Percentiles rank a stretch among this genome's conserved stretches.
Conservation (phyloP, 257 asterid species). For the Craterostigma plantagineum region DNA sequence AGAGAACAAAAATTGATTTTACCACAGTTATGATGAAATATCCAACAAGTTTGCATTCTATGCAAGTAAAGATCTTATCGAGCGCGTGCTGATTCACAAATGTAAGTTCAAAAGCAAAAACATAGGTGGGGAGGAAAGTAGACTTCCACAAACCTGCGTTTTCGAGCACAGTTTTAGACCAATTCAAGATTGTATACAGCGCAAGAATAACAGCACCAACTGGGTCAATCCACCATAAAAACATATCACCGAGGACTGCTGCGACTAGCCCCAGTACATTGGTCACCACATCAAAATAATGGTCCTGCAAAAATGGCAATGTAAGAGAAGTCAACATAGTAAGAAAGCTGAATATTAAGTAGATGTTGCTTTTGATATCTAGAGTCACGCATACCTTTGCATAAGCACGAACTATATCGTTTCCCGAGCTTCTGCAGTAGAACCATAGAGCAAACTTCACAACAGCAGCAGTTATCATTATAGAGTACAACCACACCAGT, state of each 20-base stretch:
- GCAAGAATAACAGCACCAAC: conserved; percentile 77
- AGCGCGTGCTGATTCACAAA: too few relatives aligned
- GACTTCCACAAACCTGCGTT: conserved; percentile 45
- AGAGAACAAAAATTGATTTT: not conserved
- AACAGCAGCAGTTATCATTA: conserved; percentile 59
- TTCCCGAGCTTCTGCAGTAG: conserved; percentile 74
- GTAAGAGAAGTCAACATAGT: too few relatives aligned
- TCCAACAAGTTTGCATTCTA: too few relatives aligned
- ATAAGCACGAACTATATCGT: conserved; percentile 75
- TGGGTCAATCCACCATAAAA: conserved; percentile 89
- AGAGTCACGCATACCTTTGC: conserved; percentile 37
- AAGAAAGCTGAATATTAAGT: too few relatives aligned
- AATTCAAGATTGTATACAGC: conserved; percentile 56
- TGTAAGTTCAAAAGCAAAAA: too few relatives aligned
- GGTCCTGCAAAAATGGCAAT: conserved; percentile 33
- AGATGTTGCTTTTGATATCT: too few relatives aligned
- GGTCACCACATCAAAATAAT: conserved; percentile 87
- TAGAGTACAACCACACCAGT: conserved; percentile 55
- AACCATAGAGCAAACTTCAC: conserved; percentile 77
- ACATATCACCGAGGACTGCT: conserved; percentile 66
- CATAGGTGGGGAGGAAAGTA: too few relatives aligned
- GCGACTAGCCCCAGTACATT: conserved; percentile 70
- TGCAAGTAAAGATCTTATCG: too few relatives aligned
- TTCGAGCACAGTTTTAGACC: conserved; percentile 82
- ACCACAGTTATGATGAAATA: too few relatives aligned